phyloP scores from a whole-genome alignment of 2,329 filamentous ascomycete species.

The Fusarium xylarioides region DNA sequence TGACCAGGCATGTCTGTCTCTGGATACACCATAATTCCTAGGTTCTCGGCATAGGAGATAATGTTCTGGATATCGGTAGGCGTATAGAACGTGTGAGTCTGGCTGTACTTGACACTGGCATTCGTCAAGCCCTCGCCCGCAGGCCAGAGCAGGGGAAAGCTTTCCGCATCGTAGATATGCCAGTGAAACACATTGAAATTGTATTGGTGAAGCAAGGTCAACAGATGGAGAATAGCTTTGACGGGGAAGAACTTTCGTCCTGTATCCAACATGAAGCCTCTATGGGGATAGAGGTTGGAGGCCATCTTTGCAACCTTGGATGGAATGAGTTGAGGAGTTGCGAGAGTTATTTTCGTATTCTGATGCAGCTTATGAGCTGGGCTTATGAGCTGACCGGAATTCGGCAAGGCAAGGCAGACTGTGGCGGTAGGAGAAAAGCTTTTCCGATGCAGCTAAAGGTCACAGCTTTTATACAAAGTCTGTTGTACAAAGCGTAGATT shows the following conservation, averaged over 20 bases:
- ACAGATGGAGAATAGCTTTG: not conserved
- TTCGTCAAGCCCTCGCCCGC: not conserved
- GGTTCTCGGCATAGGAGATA: not conserved
- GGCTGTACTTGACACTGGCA: not conserved
- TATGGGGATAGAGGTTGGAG: not conserved
- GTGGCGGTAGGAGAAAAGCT: not conserved
- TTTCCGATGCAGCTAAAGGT: not conserved
- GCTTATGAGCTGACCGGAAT: not conserved
- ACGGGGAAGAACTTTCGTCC: slow-evolving; percentile 16
- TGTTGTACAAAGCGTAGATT: no score
- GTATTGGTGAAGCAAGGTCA: slow-evolving; percentile 2
- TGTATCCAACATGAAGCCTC: slow-evolving; percentile 15
- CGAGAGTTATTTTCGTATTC: not conserved
- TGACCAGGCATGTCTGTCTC: slow-evolving; percentile 19
- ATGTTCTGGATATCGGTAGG: not conserved
- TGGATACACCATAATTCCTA: not conserved
- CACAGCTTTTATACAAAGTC: not conserved
- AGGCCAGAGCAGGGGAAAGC: slow-evolving; percentile 2
- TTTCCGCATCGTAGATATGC: slow-evolving; percentile 18
- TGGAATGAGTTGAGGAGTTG: accelerated
- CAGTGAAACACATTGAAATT: slow-evolving; percentile 21
- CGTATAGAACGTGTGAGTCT: not conserved
- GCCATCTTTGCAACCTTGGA: not conserved
- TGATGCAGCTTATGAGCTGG: not conserved
- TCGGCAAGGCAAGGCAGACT: not conserved